Evolutionary conservation across 2,329 filamentous ascomycete species (phyloP).

Genomic region (Endothia cerciana): DNA sequence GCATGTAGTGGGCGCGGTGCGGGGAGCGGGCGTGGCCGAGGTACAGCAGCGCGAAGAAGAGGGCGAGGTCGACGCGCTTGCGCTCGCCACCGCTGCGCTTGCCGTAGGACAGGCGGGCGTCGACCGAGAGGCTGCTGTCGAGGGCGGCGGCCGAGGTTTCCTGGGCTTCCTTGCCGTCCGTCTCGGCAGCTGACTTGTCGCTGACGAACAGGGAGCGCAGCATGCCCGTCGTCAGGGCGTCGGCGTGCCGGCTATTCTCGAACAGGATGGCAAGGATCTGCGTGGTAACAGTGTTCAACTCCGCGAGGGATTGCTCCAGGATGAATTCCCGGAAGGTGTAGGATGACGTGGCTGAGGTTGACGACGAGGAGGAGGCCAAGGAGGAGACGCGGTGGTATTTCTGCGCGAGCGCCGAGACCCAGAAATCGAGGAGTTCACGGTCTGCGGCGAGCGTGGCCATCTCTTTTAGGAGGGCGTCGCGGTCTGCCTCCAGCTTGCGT

Average conservation of each 20-base stretch:
- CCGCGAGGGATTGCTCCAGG: slow-evolving; percentile 12
- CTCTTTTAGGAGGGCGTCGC: not conserved
- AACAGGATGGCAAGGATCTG: slow-evolving; percentile 38
- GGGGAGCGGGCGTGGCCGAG: slow-evolving; percentile 35
- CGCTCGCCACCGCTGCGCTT: slow-evolving; percentile 42
- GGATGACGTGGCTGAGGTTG: not conserved
- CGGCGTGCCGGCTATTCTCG: slow-evolving; percentile 36
- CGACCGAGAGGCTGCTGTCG: slow-evolving; percentile 32
- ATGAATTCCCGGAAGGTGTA: not conserved
- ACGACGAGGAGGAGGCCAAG: no score
- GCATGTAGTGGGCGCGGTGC: slow-evolving; percentile 39
- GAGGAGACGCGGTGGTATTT: not conserved
- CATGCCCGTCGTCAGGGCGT: slow-evolving; percentile 34
- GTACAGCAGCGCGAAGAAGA: slow-evolving; percentile 40
- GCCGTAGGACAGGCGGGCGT: slow-evolving; percentile 35
- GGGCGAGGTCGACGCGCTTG: slow-evolving; percentile 41
- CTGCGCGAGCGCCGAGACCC: not conserved
- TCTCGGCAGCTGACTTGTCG: not conserved
- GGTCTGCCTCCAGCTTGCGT: not conserved
- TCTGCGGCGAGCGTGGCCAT: not conserved
- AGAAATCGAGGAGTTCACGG: slow-evolving; percentile 1
- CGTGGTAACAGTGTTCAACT: slow-evolving; percentile 36
- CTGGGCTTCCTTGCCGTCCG: not conserved
- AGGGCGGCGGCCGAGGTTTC: slow-evolving; percentile 26
- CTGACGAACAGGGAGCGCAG: slow-evolving; percentile 33